phyloP scores from a whole-genome alignment of 176 grass and related monocot genomes.

The Pontederia crassipes region DNA sequence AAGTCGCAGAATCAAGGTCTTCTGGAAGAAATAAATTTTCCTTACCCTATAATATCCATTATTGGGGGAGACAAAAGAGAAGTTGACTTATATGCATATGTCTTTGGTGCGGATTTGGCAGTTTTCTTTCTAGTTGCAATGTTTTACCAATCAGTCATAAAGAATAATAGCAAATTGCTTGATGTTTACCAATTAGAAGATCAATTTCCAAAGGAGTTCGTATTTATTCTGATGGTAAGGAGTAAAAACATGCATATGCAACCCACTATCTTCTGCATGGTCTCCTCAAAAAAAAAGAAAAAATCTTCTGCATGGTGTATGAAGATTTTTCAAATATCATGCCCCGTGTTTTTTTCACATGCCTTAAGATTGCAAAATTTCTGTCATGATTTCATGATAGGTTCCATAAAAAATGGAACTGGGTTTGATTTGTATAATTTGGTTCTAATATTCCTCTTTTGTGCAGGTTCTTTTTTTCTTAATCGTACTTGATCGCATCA shows the following conservation, averaged over 20 bases:
- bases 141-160: slow-evolving; percentile 92
- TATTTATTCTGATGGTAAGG: slow-evolving; percentile 90
- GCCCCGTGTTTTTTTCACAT: no score
- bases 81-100: slow-evolving; percentile 88
- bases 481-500: slow-evolving; percentile 95
- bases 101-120: slow-evolving; percentile 90
- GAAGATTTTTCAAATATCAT: no score
- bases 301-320: no score
- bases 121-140: slow-evolving; percentile 90
- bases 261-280: no score
- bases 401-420: no score
- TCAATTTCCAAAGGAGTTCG: slow-evolving; percentile 97
- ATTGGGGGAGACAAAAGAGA: slow-evolving; percentile 95
- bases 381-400: no score
- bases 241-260: no score
- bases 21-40: slow-evolving; percentile 75
- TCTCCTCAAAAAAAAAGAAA: no score
- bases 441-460: slow-evolving; percentile 3
- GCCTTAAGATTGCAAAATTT: no score
- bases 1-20: slow-evolving; percentile 56
- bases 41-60: slow-evolving; percentile 65
- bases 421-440: background rate
- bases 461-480: slow-evolving; percentile 93
- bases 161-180: slow-evolving; percentile 85
- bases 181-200: slow-evolving; percentile 95